Conservation (phyloP, 345 rosid genomes). For the Cardamine occulta region DNA sequence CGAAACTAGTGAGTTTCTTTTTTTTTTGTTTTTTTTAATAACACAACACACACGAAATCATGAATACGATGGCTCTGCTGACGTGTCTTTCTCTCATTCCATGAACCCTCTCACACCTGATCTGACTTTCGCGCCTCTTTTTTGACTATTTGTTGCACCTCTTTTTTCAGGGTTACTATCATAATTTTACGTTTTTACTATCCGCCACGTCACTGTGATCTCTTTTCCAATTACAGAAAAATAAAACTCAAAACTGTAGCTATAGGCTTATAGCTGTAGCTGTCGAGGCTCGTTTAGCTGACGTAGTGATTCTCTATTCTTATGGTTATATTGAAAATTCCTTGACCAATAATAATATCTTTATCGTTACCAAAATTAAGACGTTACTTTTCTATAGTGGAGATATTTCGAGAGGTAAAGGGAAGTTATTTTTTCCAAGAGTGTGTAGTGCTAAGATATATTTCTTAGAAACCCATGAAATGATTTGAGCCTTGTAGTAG, state of each 20-base stretch:
- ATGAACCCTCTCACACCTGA: slow-evolving; percentile 30
- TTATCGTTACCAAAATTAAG: not conserved
- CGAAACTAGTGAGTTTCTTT: slow-evolving; percentile 2
- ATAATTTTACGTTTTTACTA: slow-evolving; percentile 10
- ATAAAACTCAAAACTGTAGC: not conserved
- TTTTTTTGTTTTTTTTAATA: too few species aligned
- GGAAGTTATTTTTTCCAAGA: not conserved
- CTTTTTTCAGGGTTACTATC: not conserved
- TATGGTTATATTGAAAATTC: not conserved
- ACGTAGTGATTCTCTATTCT: not conserved
- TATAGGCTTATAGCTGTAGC: not conserved
- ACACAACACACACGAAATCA: slow-evolving; percentile 36
- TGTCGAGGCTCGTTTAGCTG: not conserved
- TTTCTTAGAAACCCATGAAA: too few species aligned
- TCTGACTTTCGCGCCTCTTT: slow-evolving; percentile 46
- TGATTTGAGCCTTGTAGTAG: not conserved
- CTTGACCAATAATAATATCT: not conserved
- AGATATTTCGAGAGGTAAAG: too few species aligned
- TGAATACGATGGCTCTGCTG: slow-evolving; percentile 25
- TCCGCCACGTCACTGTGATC: slow-evolving; percentile 17
- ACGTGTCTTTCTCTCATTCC: slow-evolving; percentile 25
- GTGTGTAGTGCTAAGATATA: not conserved
- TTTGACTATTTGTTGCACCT: slow-evolving; percentile 20
- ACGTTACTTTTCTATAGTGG: too few species aligned
- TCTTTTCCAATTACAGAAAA: not conserved